Evolutionary conservation across 345 rosid genomes (phyloP).

Genomic region (Cardamine occulta): DNA sequence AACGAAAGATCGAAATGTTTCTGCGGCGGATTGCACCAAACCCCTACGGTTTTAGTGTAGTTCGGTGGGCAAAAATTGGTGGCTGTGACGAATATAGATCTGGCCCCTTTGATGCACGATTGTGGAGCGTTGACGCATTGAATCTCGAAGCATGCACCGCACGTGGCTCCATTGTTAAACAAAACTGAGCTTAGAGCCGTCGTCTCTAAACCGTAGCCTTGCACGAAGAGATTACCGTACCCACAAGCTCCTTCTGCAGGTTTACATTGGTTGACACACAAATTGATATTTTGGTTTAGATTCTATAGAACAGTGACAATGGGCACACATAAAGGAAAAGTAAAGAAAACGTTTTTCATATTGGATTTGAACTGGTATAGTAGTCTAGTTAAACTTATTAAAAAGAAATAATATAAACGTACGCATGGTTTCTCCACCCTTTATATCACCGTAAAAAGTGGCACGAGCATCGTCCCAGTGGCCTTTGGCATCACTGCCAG

Average conservation of each 20-base stretch:
- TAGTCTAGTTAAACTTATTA: too few species aligned
- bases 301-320: background rate
- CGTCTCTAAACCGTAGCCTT: conserved; percentile 82
- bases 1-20: conserved; percentile 50
- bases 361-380: too few species aligned
- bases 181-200: conserved; percentile 84
- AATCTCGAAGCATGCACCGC: conserved; percentile 74
- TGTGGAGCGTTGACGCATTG: conserved; percentile 49
- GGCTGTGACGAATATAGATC: conserved; percentile 53
- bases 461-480: conserved; percentile 31
- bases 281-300: background rate
- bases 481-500: background rate
- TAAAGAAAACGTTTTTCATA: too few species aligned
- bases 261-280: conserved; percentile 1
- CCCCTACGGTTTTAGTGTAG: conserved; percentile 13
- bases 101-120: conserved; percentile 49
- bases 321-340: too few species aligned
- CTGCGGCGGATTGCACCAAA: conserved; percentile 53
- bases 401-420: background rate
- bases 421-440: conserved; percentile 37
- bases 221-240: conserved; percentile 77
- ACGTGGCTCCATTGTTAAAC: conserved; percentile 77
- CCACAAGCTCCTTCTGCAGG: conserved; percentile 95
- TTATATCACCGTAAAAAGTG: conserved; percentile 29
- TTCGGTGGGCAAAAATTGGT: conserved; percentile 60